Conservation (phyloP, 164 flowering plant species). For the Aristolochia contorta region DNA sequence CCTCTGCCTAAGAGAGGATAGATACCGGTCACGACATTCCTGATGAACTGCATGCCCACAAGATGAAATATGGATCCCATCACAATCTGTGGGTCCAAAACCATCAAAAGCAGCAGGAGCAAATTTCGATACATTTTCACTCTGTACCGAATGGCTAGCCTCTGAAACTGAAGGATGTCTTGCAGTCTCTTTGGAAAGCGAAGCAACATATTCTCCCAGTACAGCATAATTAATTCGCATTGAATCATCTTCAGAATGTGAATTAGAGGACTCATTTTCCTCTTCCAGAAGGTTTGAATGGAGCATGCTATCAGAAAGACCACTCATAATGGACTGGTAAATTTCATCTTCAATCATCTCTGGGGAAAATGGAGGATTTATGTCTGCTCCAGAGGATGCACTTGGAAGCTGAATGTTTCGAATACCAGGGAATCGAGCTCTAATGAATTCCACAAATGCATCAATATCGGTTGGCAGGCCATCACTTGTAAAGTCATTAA, state of each 20-base stretch:
- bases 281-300: conserved; percentile 11
- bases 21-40: conserved; percentile 79
- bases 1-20: conserved; percentile 82
- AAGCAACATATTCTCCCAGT: conserved; percentile 47
- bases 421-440: conserved; percentile 31
- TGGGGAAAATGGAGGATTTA: conserved; percentile 16
- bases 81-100: conserved; percentile 67
- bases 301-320: conserved; percentile 16
- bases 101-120: conserved; percentile 37
- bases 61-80: conserved; percentile 82
- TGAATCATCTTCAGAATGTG: conserved; percentile 15
- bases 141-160: conserved; percentile 5
- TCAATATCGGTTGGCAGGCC: conserved; percentile 39
- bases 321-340: conserved; percentile 31
- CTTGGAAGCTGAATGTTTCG: conserved; percentile 26
- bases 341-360: conserved; percentile 54
- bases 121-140: conserved; percentile 17
- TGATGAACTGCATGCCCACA: conserved; percentile 99
- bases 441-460: conserved; percentile 40
- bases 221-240: conserved; percentile 14
- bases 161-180: conserved; percentile 33
- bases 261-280: conserved; percentile 6
- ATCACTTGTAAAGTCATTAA: conserved; percentile 26
- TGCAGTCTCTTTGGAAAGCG: conserved; percentile 29
- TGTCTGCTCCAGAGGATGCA: conserved; percentile 18